phyloP scores from a whole-genome alignment of 495 filamentous ascomycete genomes.

The Xylaria longipes region DNA sequence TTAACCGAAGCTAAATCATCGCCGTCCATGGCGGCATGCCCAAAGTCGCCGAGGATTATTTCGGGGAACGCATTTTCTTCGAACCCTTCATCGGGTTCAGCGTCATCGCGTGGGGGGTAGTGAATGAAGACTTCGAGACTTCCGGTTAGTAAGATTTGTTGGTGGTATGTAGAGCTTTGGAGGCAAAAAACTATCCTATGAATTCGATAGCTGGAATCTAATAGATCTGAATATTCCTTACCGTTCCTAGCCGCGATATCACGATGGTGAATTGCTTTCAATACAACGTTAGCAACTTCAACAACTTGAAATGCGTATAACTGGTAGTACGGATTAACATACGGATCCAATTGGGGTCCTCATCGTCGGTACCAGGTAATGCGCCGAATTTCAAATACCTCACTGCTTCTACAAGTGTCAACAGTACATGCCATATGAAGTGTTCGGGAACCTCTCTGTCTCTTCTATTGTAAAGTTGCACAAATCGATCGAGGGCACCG shows the following conservation, averaged over 20 bases:
- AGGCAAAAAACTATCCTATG: not conserved
- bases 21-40: not conserved
- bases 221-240: not conserved
- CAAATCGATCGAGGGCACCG: not conserved
- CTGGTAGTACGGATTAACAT: not conserved
- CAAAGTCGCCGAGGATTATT: not conserved
- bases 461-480: not conserved
- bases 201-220: not conserved
- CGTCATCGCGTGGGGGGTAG: not conserved
- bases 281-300: not conserved
- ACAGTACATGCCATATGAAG: conserved; percentile 11
- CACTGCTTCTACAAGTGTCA: conserved; percentile 16
- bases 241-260: not conserved
- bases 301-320: not conserved
- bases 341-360: not conserved
- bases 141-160: not conserved
- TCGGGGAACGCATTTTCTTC: conserved; percentile 16
- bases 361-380: not conserved
- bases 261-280: conserved; percentile 9
- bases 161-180: not conserved
- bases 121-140: conserved; percentile 12
- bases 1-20: not conserved
- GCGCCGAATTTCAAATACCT: conserved; percentile 6
- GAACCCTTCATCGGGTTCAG: not conserved
- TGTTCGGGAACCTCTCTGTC: not conserved